Percentiles rank a stretch among this genome's conserved stretches.
Conservation (phyloP, 2,329 filamentous ascomycete genomes). For the Colletotrichum aenigma region DNA sequence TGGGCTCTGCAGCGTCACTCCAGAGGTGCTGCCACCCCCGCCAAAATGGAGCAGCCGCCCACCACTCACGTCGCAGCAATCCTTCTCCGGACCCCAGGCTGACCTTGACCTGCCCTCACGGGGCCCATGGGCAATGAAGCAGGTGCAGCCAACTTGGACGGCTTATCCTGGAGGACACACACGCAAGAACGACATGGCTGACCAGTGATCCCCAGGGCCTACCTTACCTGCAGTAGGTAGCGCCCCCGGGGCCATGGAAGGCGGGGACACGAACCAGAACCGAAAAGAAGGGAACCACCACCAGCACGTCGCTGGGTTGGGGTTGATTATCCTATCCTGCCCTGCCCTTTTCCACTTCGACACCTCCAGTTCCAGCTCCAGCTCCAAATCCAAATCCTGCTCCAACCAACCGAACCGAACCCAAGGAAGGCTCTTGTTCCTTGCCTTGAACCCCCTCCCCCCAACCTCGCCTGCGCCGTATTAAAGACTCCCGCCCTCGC, state of each 20-base stretch:
- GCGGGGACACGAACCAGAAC: slow-evolving; percentile 7
- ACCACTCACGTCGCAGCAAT: slow-evolving; percentile 14
- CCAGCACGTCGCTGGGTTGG: slow-evolving; percentile 7
- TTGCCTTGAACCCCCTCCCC: background rate
- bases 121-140: background rate
- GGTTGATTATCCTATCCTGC: background rate
- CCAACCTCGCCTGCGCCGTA: background rate
- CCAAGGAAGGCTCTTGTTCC: background rate
- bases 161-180: background rate
- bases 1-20: background rate
- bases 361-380: background rate
- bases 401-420: background rate
- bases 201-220: background rate
- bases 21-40: background rate
- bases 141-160: background rate
- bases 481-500: slow-evolving; percentile 3
- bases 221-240: background rate
- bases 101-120: background rate
- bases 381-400: background rate
- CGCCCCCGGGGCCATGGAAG: background rate
- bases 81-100: slow-evolving; percentile 17
- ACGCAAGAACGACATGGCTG: background rate
- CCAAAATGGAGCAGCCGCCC: background rate
- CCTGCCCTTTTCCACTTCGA: background rate
- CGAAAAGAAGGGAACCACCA: background rate